A percentile compares a stretch with the other conserved stretches of the same genome.
These are phyloP conservation scores for Calonectria naviculata DNA, from an alignment of 2,329 filamentous ascomycete species.

Conservation along the genomic window DNA sequence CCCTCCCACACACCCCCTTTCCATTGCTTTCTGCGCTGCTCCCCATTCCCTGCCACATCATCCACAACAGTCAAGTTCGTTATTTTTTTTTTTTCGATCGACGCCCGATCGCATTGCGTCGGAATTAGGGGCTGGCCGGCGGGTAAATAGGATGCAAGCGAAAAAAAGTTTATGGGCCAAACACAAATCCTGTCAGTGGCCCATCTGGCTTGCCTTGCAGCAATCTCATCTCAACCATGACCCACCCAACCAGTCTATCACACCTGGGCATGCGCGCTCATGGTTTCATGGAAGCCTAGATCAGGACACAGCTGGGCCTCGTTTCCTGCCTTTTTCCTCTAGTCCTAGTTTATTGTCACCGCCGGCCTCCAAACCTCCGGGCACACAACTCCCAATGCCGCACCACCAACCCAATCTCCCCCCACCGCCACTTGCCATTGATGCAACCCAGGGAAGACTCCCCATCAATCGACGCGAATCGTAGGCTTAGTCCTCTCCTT, in stretches of 20 bases:
- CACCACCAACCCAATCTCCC: not conserved
- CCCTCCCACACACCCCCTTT: not conserved
- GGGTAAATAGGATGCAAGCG: constrained; percentile 5
- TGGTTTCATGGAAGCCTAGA: constrained; percentile 38
- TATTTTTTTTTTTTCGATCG: not conserved
- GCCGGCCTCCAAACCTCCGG: not conserved
- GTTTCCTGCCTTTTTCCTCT: not conserved
- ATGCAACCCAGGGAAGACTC: not conserved
- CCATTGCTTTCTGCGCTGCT: not conserved
- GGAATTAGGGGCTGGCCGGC: not conserved
- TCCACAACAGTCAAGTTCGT: not conserved
- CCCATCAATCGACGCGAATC: not conserved
- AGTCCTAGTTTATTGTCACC: constrained; percentile 25
- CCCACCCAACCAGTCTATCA: constrained; percentile 24
- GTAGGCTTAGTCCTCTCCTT: not conserved
- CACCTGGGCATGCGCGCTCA: constrained; percentile 31
- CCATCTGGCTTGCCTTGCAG: constrained; percentile 32
- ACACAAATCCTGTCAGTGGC: not conserved
- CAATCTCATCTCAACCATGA: constrained; percentile 16
- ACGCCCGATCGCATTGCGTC: not conserved
- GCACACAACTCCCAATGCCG: not conserved
- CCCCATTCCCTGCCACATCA: not conserved
- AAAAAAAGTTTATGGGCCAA: not conserved
- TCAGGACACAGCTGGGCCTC: constrained; percentile 5
- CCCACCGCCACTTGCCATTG: constrained; percentile 6